Conservation (phyloP, 108 stramenopile genomes). For the Bacterosira constricta region DNA sequence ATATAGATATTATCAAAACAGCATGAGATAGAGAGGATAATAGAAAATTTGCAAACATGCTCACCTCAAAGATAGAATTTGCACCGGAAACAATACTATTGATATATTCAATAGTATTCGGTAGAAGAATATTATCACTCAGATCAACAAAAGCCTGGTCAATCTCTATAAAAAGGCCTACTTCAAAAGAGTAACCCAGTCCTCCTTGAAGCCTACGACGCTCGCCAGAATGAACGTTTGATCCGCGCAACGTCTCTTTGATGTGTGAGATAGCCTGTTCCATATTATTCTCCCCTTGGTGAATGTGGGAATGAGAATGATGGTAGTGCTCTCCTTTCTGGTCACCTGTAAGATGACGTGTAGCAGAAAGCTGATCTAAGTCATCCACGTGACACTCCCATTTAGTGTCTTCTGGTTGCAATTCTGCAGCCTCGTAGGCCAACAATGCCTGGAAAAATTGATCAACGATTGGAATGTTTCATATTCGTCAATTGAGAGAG, state of each 20-base stretch:
- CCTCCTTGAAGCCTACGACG: neutral
- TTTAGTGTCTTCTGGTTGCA: neutral
- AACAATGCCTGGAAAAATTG: neutral
- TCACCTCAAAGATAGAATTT: slow-evolving; percentile 9
- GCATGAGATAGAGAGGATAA: too few relatives aligned
- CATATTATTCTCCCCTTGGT: neutral
- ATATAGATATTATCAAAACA: neutral
- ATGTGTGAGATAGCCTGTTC: neutral
- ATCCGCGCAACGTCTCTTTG: neutral
- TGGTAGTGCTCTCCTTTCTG: neutral
- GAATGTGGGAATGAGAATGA: neutral
- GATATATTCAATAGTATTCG: neutral
- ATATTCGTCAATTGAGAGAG: too few relatives aligned
- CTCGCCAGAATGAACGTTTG: neutral
- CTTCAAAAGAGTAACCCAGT: neutral
- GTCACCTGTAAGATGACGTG: neutral
- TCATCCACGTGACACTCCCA: neutral
- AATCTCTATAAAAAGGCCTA: slow-evolving; percentile 5
- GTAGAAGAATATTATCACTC: too few relatives aligned
- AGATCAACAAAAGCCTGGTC: neutral
- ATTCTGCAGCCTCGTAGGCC: neutral
- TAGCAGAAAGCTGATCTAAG: too few relatives aligned
- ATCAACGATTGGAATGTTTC: too few relatives aligned
- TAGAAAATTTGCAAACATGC: neutral
- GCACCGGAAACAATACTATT: slow-evolving; percentile 2